Percentiles rank a stretch among this genome's conserved stretches.
These are phyloP conservation scores for Ganoderma leucocontextum DNA, from an alignment of 1,284 basidiomycete species.

Conservation along the genomic window DNA sequence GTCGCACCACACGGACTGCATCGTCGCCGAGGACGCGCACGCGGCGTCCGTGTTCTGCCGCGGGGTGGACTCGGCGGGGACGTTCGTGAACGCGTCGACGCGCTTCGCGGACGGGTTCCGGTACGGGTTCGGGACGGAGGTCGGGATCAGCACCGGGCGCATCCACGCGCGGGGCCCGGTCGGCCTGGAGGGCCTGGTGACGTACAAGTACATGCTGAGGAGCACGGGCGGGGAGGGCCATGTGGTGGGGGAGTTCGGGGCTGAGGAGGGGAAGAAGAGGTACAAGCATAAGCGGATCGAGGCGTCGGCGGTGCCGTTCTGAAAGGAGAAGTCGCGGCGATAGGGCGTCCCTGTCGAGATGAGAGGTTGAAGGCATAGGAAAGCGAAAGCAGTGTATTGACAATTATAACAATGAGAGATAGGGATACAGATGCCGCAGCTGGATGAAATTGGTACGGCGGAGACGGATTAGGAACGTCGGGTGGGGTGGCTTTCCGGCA, in stretches of 20 bases:
- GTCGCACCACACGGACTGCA: conserved; percentile 95
- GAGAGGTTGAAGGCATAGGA: not conserved
- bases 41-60: conserved; percentile 83
- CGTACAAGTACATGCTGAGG: conserved; percentile 92
- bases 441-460: conserved; percentile 3
- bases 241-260: conserved; percentile 82
- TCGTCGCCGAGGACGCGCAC: conserved; percentile 83
- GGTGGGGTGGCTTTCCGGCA: not conserved
- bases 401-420: conserved; percentile 15
- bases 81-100: conserved; percentile 94
- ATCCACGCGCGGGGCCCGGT: conserved; percentile 98
- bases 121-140: conserved; percentile 98
- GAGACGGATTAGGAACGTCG: not conserved
- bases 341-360: not conserved
- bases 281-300: conserved; percentile 77
- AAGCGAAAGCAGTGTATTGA: conserved; percentile 24
- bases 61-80: conserved; percentile 92
- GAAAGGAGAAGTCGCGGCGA: not conserved
- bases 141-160: conserved; percentile 96
- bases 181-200: conserved; percentile 93
- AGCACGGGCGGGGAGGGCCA: conserved; percentile 80
- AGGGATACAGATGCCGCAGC: conserved; percentile 32
- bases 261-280: conserved; percentile 72
- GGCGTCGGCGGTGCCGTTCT: conserved; percentile 59
- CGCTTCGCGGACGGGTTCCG: conserved; percentile 97